Conservation (phyloP, 2,329 filamentous ascomycete species). For the Microsporum ferrugineum region DNA sequence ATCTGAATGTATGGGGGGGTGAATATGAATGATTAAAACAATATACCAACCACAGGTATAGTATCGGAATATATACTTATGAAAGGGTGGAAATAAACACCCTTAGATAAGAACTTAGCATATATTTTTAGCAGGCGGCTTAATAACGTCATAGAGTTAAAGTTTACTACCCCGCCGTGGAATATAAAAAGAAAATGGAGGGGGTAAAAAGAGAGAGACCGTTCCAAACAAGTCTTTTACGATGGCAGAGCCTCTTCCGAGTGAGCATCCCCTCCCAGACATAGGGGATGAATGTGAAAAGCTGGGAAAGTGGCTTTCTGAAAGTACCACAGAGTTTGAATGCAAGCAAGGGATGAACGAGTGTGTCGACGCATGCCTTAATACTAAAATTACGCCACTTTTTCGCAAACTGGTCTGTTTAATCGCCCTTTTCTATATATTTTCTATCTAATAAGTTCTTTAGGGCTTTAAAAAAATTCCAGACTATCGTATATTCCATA, state of each 20-base stretch:
- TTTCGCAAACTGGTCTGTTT: slow-evolving; percentile 5
- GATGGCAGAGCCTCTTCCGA: neutral
- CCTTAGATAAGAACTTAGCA: too few species aligned
- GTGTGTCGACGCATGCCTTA: neutral
- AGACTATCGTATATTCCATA: slow-evolving; percentile 4
- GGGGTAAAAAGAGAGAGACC: neutral
- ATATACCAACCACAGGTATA: too few species aligned
- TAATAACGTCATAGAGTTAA: too few species aligned
- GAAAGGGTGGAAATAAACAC: too few species aligned
- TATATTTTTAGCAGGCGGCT: too few species aligned
- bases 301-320: slow-evolving; percentile 2
- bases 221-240: neutral
- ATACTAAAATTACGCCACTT: slow-evolving; percentile 1
- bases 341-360: slow-evolving; percentile 2
- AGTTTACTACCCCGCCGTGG: neutral
- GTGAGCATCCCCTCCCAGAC: neutral
- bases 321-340: slow-evolving; percentile 3
- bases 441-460: neutral
- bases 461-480: neutral
- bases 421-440: neutral
- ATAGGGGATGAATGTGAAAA: neutral
- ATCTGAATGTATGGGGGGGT: too few species aligned
- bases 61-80: too few species aligned
- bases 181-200: neutral
- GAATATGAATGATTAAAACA: too few species aligned